Conservation (phyloP, 2,329 filamentous ascomycete species). For the Aspergillus neoniger region DNA sequence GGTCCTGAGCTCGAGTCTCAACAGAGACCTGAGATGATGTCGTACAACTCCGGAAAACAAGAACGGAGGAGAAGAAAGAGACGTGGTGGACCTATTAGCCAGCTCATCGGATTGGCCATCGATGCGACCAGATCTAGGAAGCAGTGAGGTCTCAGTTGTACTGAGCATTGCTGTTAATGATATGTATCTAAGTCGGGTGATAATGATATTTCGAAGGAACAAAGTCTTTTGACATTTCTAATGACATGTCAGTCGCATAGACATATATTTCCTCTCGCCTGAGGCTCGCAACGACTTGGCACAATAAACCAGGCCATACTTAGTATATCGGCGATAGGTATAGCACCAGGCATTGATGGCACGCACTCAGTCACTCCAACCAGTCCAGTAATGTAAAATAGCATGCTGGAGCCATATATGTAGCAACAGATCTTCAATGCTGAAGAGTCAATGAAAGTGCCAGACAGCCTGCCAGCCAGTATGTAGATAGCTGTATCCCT, state of each 20-base stretch:
- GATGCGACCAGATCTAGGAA: constrained; percentile 1
- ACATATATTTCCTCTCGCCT: no score
- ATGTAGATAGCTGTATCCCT: not conserved
- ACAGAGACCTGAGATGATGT: not conserved
- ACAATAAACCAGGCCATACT: no score
- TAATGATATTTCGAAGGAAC: no score
- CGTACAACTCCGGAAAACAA: not conserved
- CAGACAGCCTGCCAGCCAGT: not conserved
- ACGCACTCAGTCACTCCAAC: no score
- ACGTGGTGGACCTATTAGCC: constrained; percentile 8
- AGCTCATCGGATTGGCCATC: not conserved
- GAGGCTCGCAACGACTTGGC: no score
- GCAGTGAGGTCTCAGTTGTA: not conserved
- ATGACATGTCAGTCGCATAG: no score
- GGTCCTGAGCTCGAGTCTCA: not conserved
- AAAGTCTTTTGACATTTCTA: no score
- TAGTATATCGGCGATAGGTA: no score
- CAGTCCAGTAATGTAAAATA: no score
- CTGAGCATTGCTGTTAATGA: no score
- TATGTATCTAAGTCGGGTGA: not conserved
- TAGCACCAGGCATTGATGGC: no score
- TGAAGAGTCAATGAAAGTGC: not conserved
- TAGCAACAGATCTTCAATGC: not conserved
- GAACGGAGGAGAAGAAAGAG: constrained; percentile 8
- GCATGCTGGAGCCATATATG: not conserved